Evolutionary conservation across 1,284 basidiomycete species (phyloP).

Genomic region (Vanrija sp.): DNA sequence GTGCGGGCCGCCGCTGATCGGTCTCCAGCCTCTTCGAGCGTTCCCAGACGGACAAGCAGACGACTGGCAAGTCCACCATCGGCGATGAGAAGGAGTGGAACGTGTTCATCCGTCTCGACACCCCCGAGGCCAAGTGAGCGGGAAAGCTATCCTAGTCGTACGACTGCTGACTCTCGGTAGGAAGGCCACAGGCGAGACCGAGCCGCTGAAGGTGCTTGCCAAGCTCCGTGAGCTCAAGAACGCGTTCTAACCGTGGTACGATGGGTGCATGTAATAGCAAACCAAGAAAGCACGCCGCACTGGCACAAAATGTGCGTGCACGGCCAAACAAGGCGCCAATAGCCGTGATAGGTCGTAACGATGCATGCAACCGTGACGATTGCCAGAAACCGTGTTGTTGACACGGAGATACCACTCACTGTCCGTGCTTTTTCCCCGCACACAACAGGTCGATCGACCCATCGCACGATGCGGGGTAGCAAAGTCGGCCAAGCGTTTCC

Average conservation of each 20-base stretch:
- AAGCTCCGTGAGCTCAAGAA: slow-evolving; percentile 80
- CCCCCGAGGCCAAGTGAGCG: slow-evolving; percentile 39
- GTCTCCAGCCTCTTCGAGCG: slow-evolving; percentile 31
- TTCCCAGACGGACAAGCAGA: slow-evolving; percentile 39
- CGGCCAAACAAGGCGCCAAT: neutral
- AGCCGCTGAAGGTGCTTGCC: slow-evolving; percentile 62
- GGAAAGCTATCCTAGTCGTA: neutral
- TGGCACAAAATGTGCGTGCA: too few relatives aligned
- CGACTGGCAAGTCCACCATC: slow-evolving; percentile 52
- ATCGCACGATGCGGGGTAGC: slow-evolving; percentile 2
- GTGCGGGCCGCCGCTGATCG: neutral
- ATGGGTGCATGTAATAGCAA: neutral
- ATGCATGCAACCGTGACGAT: neutral
- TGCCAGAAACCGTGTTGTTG: too few relatives aligned
- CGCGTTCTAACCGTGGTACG: slow-evolving; percentile 24
- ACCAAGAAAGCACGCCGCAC: too few relatives aligned
- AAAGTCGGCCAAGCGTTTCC: neutral
- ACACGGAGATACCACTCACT: neutral
- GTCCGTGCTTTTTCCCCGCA: neutral
- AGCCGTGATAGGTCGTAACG: neutral
- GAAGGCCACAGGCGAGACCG: slow-evolving; percentile 52
- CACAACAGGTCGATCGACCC: neutral
- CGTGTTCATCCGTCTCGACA: slow-evolving; percentile 51
- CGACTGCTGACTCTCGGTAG: slow-evolving; percentile 31
- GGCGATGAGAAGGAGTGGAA: slow-evolving; percentile 55